Evolutionary conservation across 768 basidiomycete genomes (phyloP), one percentile per base, ranked within the genome.

Genomic region (Boletus barrowsii): DNA sequence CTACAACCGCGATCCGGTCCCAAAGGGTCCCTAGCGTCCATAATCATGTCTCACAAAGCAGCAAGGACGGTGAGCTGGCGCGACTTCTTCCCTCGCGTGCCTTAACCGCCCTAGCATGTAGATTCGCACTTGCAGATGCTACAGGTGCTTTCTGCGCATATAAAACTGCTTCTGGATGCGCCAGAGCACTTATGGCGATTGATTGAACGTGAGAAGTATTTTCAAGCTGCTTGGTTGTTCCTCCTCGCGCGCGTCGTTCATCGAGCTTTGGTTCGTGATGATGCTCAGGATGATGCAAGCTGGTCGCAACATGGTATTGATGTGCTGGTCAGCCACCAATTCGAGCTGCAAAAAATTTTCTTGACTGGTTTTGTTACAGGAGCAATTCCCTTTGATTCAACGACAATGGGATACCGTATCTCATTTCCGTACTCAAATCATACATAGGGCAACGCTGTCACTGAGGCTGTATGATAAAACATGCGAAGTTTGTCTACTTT

Each of bases 321-420:
- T 64, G 78, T 90, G 18, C 49, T 77, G 65, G 88, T 89, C 62
- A 46, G 81, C 56, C 37, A 13, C 26, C 14, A 10, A 24, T 22
- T n/a, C 39, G 10, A 32, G 18, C n/a, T 24, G 18, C 8, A 22
- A 6, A 42, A 39, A 1, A 20, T 39, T 29, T 30, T 30, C 8
- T 33, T 58, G 37, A 58, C 42, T 29, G 14, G 15, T 10, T 41
- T 36, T 40, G 5, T 40, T 43, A 15, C 63, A 94, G 93, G 82
- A 83, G 44, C 90, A 94, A 70, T 88, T 95, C 59, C 92, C 94
- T 26, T 75, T 98, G 5, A 83, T 93, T 4, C 88, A 93, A 60
- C 86, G 92, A 35, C 95, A 98, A 71, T 98, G 94, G 95, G 95
- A 96, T 53, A 79, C 83, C 1, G 83, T 98, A 9, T 83, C 85